Percentiles rank a stretch among this genome's conserved stretches.
phyloP scores from a whole-genome alignment of 2,329 filamentous ascomycete genomes.

The Polychaeton citri region DNA sequence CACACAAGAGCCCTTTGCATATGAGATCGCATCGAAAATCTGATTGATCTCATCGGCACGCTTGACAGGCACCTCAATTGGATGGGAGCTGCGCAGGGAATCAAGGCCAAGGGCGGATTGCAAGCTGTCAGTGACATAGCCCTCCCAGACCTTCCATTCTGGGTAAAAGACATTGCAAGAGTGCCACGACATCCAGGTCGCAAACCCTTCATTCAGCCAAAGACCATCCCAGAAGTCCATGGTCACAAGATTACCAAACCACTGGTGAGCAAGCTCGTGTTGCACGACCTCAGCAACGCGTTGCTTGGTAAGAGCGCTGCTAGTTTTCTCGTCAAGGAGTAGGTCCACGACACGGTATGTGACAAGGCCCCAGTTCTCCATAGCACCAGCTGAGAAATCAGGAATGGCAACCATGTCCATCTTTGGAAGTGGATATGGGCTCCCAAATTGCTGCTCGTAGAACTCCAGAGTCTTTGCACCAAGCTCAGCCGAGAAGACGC shows the following conservation, averaged over 20 bases:
- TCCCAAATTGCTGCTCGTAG: conserved; percentile 90
- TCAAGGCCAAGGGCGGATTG: conserved; percentile 79
- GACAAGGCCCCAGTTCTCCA: conserved; percentile 97
- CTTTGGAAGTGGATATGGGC: conserved; percentile 75
- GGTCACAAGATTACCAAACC: conserved; percentile 94
- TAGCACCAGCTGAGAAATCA: conserved; percentile 87
- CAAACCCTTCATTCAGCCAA: conserved; percentile 91
- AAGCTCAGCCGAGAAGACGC: conserved; percentile 78
- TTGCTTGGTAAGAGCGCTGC: conserved; percentile 79
- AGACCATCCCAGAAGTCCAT: conserved; percentile 98
- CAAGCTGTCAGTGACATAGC: conserved; percentile 84
- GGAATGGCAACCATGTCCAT: conserved; percentile 96
- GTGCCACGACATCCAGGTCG: conserved; percentile 89
- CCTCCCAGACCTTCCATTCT: conserved; percentile 97
- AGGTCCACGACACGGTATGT: conserved; percentile 90
- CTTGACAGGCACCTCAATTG: conserved; percentile 93
- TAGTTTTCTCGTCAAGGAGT: conserved; percentile 81
- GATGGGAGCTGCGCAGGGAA: conserved; percentile 85
- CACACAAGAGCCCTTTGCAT: conserved; percentile 92
- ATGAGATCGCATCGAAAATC: conserved; percentile 96
- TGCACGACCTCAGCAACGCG: conserved; percentile 90
- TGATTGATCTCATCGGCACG: conserved; percentile 93
- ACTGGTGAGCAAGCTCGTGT: conserved; percentile 93
- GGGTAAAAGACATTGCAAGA: conserved; percentile 91
- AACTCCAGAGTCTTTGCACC: conserved; percentile 82